Evolutionary conservation across 2,329 filamentous ascomycete species (phyloP).

Genomic region (Colletotrichum theobromicola): DNA sequence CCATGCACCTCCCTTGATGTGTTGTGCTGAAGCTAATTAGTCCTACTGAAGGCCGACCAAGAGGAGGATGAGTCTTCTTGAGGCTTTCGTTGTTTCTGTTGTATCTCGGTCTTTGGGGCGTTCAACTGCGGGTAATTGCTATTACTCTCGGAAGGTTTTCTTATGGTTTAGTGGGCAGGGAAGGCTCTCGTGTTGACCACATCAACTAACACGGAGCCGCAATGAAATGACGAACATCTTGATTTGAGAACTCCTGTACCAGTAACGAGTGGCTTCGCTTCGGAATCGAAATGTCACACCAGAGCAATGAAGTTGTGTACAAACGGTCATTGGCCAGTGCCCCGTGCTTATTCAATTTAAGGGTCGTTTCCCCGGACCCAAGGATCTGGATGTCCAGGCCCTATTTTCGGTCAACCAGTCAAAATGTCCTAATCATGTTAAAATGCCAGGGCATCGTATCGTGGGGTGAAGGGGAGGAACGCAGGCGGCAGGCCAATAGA

Average conservation of each 20-base stretch:
- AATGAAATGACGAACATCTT: not conserved
- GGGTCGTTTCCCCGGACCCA: not conserved
- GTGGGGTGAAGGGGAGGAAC: not conserved
- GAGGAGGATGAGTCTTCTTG: constrained; percentile 59
- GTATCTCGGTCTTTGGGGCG: constrained; percentile 6
- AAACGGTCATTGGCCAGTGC: not conserved
- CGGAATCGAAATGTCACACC: not conserved
- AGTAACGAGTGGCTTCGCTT: not conserved
- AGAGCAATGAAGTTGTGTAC: not conserved
- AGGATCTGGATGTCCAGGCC: not conserved
- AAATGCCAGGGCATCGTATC: not conserved
- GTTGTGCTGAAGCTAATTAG: constrained; percentile 30
- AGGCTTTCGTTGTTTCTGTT: constrained; percentile 20
- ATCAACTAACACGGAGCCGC: not conserved
- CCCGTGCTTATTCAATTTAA: not conserved
- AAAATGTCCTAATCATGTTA: not conserved
- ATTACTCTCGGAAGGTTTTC: too few relatives aligned
- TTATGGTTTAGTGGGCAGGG: not conserved
- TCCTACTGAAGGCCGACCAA: constrained; percentile 55
- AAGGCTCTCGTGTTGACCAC: not conserved
- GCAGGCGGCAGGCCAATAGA: not conserved
- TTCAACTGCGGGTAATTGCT: not conserved
- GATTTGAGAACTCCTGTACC: not conserved
- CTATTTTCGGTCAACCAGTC: not conserved
- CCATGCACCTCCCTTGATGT: not conserved